Conservation (phyloP, 2,329 filamentous ascomycete genomes). For the Hypoxylon sp. region DNA sequence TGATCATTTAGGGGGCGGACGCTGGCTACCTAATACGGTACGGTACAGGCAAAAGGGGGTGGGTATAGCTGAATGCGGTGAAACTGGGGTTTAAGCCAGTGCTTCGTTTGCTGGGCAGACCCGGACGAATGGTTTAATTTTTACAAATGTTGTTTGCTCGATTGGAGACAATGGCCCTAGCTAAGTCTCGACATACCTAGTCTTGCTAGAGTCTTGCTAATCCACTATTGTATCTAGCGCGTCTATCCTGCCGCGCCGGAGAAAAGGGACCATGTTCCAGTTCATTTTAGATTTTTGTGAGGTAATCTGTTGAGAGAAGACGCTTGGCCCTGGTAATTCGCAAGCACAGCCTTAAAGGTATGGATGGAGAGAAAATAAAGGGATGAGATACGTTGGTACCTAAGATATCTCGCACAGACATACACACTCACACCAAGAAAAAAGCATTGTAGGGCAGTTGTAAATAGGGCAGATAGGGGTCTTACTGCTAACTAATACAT, state of each 20-base stretch:
- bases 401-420: neutral
- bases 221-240: slow-evolving; percentile 15
- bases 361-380: neutral
- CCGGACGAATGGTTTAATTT: slow-evolving; percentile 42
- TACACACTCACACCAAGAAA: neutral
- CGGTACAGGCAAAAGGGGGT: slow-evolving; percentile 15
- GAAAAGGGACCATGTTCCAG: slow-evolving; percentile 43
- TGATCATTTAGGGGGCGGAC: slow-evolving; percentile 30
- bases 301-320: slow-evolving; percentile 37
- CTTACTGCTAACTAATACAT: slow-evolving; percentile 9
- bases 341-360: slow-evolving; percentile 1
- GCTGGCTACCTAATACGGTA: slow-evolving; percentile 12
- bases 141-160: slow-evolving; percentile 20
- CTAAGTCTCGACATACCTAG: slow-evolving; percentile 15
- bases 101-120: slow-evolving; percentile 23
- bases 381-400: neutral
- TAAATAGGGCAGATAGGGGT: slow-evolving; percentile 17
- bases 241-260: slow-evolving; percentile 38
- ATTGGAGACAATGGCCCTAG: slow-evolving; percentile 11
- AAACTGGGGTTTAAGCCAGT: slow-evolving; percentile 27
- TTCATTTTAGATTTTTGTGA: slow-evolving; percentile 33
- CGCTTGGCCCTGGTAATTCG: slow-evolving; percentile 23
- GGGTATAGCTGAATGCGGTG: slow-evolving; percentile 16
- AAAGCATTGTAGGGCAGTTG: slow-evolving; percentile 4
- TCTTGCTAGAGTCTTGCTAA: neutral